A percentile compares a stretch with the other conserved stretches of the same genome.
phyloP scores from a whole-genome alignment of 352 stramenopile species.

The Globisporangium orthogonon region DNA sequence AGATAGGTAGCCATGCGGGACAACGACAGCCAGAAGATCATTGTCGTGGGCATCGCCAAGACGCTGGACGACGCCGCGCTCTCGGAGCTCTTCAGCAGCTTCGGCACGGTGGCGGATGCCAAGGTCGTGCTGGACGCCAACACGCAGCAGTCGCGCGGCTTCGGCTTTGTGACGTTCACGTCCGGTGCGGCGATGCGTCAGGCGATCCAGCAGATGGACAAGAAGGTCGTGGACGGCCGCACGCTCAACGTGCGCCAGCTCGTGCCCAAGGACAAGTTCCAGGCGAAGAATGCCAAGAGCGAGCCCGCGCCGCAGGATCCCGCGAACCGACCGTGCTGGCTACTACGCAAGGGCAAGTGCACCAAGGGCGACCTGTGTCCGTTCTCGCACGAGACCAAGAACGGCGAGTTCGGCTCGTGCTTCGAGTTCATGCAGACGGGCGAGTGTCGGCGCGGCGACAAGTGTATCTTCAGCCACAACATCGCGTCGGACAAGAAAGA shows the following conservation, averaged over 20 bases:
- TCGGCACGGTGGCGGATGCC: conserved; percentile 62
- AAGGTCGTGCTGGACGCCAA: conserved; percentile 64
- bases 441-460: conserved; percentile 59
- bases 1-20: conserved; percentile 31
- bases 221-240: conserved; percentile 60
- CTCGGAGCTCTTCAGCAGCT: conserved; percentile 64
- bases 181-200: conserved; percentile 56
- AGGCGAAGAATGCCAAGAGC: conserved; percentile 33
- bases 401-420: conserved; percentile 69
- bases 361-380: conserved; percentile 58
- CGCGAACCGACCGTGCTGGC: conserved; percentile 51
- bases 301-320: conserved; percentile 23
- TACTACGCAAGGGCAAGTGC: conserved; percentile 77
- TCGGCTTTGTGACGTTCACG: conserved; percentile 84
- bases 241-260: conserved; percentile 72
- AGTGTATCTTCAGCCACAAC: conserved; percentile 64
- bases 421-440: conserved; percentile 77
- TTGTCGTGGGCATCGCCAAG: conserved; percentile 77
- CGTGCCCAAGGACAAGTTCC: conserved; percentile 66
- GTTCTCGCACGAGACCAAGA: conserved; percentile 71
- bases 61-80: conserved; percentile 61
- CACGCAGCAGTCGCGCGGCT: conserved; percentile 60
- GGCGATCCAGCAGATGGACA: conserved; percentile 73
- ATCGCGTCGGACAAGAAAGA: conserved; percentile 1
- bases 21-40: conserved; percentile 83